These are phyloP conservation scores for Sordaria brevicollis DNA, from an alignment of 495 filamentous ascomycete genomes.

Conservation along the genomic window DNA sequence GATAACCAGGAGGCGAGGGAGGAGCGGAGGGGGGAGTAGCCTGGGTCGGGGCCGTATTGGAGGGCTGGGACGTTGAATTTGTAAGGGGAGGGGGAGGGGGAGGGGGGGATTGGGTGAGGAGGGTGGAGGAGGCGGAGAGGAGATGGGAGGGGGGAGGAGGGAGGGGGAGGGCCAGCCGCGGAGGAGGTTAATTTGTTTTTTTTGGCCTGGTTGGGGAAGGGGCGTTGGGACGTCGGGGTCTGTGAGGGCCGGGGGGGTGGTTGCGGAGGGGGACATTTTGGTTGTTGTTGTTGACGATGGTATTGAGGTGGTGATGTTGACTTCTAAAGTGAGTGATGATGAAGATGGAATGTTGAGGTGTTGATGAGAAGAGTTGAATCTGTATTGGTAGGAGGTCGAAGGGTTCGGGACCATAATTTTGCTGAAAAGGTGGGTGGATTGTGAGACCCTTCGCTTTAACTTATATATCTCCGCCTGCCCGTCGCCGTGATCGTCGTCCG, in stretches of 20 bases:
- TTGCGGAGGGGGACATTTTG: neutral
- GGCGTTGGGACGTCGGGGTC: neutral
- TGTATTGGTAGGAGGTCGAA: neutral
- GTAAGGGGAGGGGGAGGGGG: slow-evolving; percentile 32
- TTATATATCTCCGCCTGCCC: neutral
- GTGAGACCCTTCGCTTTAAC: neutral
- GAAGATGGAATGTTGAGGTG: neutral
- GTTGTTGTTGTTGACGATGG: neutral
- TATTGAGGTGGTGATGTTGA: neutral
- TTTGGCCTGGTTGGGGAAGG: neutral
- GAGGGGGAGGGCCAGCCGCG: slow-evolving; percentile 61
- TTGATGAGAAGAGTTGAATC: neutral
- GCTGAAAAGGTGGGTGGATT: neutral
- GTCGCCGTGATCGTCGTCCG: neutral
- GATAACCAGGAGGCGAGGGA: slow-evolving; percentile 61
- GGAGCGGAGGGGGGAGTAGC: slow-evolving; percentile 54
- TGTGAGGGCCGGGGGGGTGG: neutral
- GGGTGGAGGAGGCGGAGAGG: slow-evolving; percentile 38
- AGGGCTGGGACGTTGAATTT: slow-evolving; percentile 47
- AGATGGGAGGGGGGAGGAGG: slow-evolving; percentile 54
- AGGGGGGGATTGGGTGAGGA: slow-evolving; percentile 33
- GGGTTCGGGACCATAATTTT: neutral
- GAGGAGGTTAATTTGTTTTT: slow-evolving; percentile 51
- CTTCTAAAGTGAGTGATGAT: neutral
- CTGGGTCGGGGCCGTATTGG: slow-evolving; percentile 69